Base-by-base conservation (phyloP, 108 stramenopile genomes). In the Pseudonitzschia delicatissima region DNA sequence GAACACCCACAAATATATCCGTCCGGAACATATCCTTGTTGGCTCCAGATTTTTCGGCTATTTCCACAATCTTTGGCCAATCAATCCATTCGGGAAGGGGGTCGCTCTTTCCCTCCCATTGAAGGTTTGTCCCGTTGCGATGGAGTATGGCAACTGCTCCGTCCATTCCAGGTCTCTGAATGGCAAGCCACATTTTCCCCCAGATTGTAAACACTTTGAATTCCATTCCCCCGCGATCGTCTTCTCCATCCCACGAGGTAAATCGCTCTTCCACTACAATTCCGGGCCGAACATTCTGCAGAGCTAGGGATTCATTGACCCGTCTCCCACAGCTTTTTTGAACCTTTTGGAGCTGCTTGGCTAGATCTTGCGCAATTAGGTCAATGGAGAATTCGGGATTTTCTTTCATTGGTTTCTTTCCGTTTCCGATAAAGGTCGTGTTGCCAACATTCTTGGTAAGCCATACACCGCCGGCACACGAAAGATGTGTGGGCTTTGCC, bases 161-260 rank as follows among this genome's bases (percentile, higher is more conserved):
- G 50, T 53, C 37, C 36, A 52, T 36, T 0, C 63, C 70, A 13
- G 60, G 62, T 8, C 68, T 31, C 59, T 39, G 59, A 2, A 48
- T 17, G 12, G 63, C 63, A 5, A 65, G 37, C 48, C 49, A 73
- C 18, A 47, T 26, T 17, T 36, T 28, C 17, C 72, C 72, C 72
- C 72, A 73, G 32, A 73, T 67, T 2, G 57, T 59, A 67, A 73
- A 73, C 55, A 73, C 57, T n/a, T 45, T 59, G 32, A 73, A 73
- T 27, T 73, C 72, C 18, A 39, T 32, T 0, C 36, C 51, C 31
- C 49, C 44, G 33, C 35, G 59, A 32, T 40, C 32, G 39, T 59
- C 49, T 1, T 53, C 20, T 20, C 4, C 13, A 4, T 64, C 26
- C 23, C 28, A 17, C 20, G 36, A n/a, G 8, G 71, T 39, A 20